Evolutionary conservation across 1,284 basidiomycete genomes (phyloP).

Genomic region (Stereum hirsutum): DNA sequence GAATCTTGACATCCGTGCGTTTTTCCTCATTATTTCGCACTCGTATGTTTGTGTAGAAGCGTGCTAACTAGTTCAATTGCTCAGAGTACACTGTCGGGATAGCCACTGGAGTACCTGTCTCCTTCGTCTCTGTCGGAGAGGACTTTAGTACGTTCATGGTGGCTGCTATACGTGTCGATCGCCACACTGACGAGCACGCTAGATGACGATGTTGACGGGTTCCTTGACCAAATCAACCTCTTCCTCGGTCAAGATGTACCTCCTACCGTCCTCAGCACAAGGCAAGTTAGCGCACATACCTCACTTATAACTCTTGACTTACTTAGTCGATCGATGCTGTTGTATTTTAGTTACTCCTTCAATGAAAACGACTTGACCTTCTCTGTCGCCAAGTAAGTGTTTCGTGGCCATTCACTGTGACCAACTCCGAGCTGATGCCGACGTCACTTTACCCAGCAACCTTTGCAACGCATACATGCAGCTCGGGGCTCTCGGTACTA

Average conservation of each 20-base stretch:
- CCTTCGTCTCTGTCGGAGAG: conserved; percentile 38
- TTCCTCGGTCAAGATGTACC: conserved; percentile 15
- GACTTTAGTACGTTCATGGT: no score
- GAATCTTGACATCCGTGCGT: conserved; percentile 3
- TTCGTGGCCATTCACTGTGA: conserved; percentile 1
- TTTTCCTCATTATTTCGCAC: no score
- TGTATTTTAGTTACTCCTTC: conserved; percentile 19
- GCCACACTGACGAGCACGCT: no score
- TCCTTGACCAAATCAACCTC: conserved; percentile 19
- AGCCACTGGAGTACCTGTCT: conserved; percentile 50
- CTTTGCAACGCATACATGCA: conserved; percentile 53
- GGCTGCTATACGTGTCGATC: no score
- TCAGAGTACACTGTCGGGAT: conserved; percentile 54
- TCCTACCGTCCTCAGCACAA: conserved; percentile 18
- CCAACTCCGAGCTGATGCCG: neutral
- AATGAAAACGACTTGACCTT: conserved; percentile 18
- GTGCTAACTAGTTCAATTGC: no score
- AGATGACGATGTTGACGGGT: conserved; percentile 16
- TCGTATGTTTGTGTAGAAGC: neutral
- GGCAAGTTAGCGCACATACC: neutral
- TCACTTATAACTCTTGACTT: neutral
- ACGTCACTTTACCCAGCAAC: conserved; percentile 10
- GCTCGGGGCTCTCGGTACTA: conserved; percentile 51
- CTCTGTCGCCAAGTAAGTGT: conserved; percentile 7
- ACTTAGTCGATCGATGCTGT: neutral